Evolutionary conservation across 106 monocot species (phyloP).

Genomic region (Alisma plantagoaquatica): DNA sequence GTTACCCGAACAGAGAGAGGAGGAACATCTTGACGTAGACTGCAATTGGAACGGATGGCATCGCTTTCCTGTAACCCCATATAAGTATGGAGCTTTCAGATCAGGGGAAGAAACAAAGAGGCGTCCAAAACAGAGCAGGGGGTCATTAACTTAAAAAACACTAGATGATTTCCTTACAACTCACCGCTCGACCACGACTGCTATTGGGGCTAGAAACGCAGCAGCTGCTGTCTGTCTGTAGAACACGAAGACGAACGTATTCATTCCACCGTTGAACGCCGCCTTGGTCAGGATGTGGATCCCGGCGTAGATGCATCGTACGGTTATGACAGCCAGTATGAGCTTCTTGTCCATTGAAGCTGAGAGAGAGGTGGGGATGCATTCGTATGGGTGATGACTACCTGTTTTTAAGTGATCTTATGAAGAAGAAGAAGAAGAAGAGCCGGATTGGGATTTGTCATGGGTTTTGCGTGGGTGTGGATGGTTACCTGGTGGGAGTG

Average conservation of each 20-base stretch:
- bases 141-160: no score
- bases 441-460: no score
- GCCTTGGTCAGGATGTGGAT: constrained; percentile 24
- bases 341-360: constrained; percentile 25
- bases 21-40: constrained; percentile 46
- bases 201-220: constrained; percentile 21
- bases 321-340: constrained; percentile 14
- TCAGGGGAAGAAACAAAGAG: no score
- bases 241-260: constrained; percentile 44
- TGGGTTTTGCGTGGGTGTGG: no score
- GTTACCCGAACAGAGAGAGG: constrained; percentile 48
- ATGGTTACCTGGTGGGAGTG: no score
- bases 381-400: no score
- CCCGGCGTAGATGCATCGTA: constrained; percentile 23
- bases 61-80: constrained; percentile 33
- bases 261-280: constrained; percentile 36
- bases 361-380: no score
- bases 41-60: constrained; percentile 23
- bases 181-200: constrained; percentile 30
- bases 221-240: constrained; percentile 32
- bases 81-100: no score
- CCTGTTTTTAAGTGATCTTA: no score
- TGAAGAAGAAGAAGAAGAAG: no score
- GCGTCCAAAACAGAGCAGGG: no score
- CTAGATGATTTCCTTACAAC: no score